phyloP scores from a whole-genome alignment of 2,329 filamentous ascomycete genomes.

The Trichoderma sp. region DNA sequence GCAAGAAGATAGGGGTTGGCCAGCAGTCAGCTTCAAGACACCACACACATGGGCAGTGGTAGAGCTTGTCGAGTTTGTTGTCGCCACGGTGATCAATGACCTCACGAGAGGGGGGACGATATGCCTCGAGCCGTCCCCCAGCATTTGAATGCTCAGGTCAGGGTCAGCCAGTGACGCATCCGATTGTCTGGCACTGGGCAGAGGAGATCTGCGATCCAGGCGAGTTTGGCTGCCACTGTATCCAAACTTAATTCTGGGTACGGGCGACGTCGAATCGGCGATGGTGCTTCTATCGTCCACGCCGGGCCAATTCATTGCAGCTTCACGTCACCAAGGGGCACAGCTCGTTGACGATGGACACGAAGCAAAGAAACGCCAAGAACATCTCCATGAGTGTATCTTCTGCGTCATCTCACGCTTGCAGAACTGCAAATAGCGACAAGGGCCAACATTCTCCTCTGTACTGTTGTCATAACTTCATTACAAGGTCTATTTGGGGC shows the following conservation, averaged over 20 bases:
- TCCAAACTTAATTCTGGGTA: neutral
- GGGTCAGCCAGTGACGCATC: constrained; percentile 19
- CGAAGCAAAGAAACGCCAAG: neutral
- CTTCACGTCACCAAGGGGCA: neutral
- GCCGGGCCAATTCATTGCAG: neutral
- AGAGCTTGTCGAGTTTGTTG: neutral
- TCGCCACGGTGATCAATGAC: constrained; percentile 14
- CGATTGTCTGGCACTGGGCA: neutral
- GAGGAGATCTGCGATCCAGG: constrained; percentile 12
- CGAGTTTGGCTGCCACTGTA: neutral
- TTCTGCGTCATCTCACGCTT: neutral
- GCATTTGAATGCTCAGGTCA: neutral
- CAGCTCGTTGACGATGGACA: neutral
- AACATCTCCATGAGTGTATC: too few relatives aligned
- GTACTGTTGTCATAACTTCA: constrained; percentile 8
- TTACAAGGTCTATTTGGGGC: neutral
- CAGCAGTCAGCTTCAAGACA: neutral
- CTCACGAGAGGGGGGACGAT: neutral
- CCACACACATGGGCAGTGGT: neutral
- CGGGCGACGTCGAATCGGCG: neutral
- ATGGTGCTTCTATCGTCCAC: neutral
- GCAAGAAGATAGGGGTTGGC: too few relatives aligned
- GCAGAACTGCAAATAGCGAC: neutral
- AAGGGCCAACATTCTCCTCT: neutral
- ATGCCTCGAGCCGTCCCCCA: neutral